Evolutionary conservation across 2,329 filamentous ascomycete species (phyloP).

Genomic region (Aspergillus uvarum): DNA sequence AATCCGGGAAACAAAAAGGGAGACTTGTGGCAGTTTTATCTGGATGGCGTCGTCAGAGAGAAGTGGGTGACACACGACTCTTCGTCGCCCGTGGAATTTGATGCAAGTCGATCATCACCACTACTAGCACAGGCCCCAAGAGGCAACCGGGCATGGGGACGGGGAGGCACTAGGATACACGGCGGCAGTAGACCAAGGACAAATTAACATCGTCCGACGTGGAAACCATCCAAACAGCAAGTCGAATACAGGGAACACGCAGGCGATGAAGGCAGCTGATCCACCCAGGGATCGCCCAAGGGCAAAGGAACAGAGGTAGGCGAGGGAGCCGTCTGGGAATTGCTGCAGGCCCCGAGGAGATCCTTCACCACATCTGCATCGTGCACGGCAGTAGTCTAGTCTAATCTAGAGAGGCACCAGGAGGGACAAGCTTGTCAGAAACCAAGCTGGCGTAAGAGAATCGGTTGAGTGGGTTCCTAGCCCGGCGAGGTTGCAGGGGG

Average conservation of each 20-base stretch:
- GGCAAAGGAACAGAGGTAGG: constrained; percentile 4
- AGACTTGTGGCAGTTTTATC: constrained; percentile 11
- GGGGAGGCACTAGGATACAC: not conserved
- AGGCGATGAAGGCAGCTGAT: constrained; percentile 12
- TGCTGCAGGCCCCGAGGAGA: constrained; percentile 4
- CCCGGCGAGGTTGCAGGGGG: too few relatives aligned
- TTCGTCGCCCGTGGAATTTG: constrained; percentile 6
- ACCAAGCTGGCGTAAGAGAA: constrained; percentile 17
- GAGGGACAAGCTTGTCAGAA: constrained; percentile 18
- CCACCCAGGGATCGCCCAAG: constrained; percentile 28
- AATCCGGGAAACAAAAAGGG: constrained; percentile 5
- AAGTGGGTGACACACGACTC: constrained; percentile 12
- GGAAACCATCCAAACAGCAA: not conserved
- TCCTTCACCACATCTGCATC: constrained; percentile 3
- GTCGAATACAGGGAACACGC: not conserved
- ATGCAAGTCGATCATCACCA: constrained; percentile 10
- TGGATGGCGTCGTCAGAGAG: constrained; percentile 13
- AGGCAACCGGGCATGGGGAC: not conserved
- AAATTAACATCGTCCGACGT: not conserved
- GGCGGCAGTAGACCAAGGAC: not conserved
- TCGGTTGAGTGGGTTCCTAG: constrained; percentile 17
- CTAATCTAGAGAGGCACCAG: constrained; percentile 1
- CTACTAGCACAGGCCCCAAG: not conserved
- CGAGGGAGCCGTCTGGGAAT: not conserved
- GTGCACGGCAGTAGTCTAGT: too few relatives aligned